These are phyloP conservation scores for Luffa aegyptiaca DNA, from an alignment of 306 rosid genomes.

Conservation along the genomic window DNA sequence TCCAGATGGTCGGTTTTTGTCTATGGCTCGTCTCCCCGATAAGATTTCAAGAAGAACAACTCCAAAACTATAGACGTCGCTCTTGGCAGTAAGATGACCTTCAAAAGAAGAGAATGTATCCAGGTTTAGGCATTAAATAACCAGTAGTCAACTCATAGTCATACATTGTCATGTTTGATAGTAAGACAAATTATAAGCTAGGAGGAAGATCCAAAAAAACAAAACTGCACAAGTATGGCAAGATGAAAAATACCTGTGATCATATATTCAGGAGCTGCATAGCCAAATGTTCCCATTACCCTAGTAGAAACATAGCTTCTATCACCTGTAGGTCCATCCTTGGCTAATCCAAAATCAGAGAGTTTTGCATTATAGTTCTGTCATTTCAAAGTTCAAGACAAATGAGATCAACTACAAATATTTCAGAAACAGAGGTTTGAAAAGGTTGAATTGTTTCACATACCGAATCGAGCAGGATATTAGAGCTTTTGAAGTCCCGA, in stretches of 20 bases:
- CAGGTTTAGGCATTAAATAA: background rate
- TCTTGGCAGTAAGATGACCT: slow-evolving; percentile 88
- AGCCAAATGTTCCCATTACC: slow-evolving; percentile 96
- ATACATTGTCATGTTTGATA: background rate
- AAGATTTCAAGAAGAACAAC: slow-evolving; percentile 86
- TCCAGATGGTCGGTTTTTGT: slow-evolving; percentile 65
- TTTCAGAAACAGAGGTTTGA: slow-evolving; percentile 8
- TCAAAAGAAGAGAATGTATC: slow-evolving; percentile 13
- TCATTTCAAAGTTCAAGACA: background rate
- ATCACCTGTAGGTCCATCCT: slow-evolving; percentile 86
- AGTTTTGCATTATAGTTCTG: slow-evolving; percentile 77
- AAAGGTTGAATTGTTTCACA: slow-evolving; percentile 10
- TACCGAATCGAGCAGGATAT: slow-evolving; percentile 77
- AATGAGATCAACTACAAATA: slow-evolving; percentile 12
- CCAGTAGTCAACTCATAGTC: background rate
- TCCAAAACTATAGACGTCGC: slow-evolving; percentile 90
- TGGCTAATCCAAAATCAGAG: slow-evolving; percentile 96
- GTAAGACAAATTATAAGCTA: background rate
- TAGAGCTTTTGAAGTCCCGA: slow-evolving; percentile 78
- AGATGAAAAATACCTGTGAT: slow-evolving; percentile 61
- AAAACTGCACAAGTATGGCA: background rate
- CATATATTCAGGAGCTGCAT: slow-evolving; percentile 97
- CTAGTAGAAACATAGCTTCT: slow-evolving; percentile 87
- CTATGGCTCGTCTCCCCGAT: slow-evolving; percentile 74
- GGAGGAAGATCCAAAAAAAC: background rate